Evolutionary conservation across 495 filamentous ascomycete genomes (phyloP).

Genomic region (Aspergillus cavernicola): DNA sequence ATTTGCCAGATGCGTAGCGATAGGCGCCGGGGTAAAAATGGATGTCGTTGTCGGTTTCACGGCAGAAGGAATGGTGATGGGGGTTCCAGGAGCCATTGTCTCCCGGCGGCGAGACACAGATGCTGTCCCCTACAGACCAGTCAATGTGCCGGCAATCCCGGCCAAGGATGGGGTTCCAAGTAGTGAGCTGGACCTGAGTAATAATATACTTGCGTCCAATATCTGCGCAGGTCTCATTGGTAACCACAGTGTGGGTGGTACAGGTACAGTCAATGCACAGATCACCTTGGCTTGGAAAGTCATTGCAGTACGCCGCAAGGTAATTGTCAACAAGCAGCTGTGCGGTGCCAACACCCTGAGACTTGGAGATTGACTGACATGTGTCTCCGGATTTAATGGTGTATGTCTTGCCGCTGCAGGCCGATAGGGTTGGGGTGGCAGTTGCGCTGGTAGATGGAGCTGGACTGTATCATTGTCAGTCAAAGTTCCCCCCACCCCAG

Average conservation of each 20-base stretch:
- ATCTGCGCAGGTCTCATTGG: slow-evolving; percentile 2
- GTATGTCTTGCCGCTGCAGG: not conserved
- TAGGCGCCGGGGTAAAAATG: not conserved
- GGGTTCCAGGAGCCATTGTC: not conserved
- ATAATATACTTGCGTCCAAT: not conserved
- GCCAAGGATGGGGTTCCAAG: slow-evolving; percentile 8
- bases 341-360: slow-evolving; percentile 7
- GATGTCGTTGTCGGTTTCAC: not conserved
- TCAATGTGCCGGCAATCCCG: slow-evolving; percentile 1
- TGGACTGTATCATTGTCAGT: too few relatives aligned
- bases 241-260: not conserved
- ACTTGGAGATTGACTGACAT: slow-evolving; percentile 2
- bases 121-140: not conserved
- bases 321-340: slow-evolving; percentile 6
- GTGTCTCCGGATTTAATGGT: slow-evolving; percentile 1
- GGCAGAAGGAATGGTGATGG: not conserved
- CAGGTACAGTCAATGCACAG: slow-evolving; percentile 5
- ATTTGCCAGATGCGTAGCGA: slow-evolving; percentile 4
- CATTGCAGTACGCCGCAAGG: not conserved
- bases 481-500: too few relatives aligned
- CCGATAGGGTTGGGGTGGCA: not conserved
- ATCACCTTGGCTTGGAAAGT: not conserved
- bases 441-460: not conserved
- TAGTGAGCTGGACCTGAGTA: not conserved
- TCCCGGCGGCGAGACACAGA: slow-evolving; percentile 4